Base-by-base conservation (phyloP, 768 basidiomycete genomes). In the Calocera viscosa region DNA sequence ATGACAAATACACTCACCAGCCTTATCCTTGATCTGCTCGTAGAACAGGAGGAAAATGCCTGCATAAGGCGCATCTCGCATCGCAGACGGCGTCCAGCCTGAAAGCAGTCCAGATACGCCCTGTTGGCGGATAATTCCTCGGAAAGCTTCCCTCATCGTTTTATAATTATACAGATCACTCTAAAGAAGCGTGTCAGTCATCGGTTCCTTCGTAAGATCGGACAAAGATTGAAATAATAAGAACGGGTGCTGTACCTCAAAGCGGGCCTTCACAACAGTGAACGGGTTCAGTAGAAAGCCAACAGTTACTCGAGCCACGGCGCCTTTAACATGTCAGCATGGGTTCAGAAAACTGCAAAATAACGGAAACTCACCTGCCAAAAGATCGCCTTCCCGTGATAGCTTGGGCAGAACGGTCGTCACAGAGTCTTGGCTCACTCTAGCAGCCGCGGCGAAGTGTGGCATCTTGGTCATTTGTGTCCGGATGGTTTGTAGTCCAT, bases 31-130 rank as follows among this genome's bases (percentile, higher is more conserved):
- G 69, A 91, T 83, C 49, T 84, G 84, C 76, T 97, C 94, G 73
- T 97, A 97, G 68, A 88, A 84, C 1, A 92, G 83, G 38, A 95
- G 80, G 71, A 94, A 97, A 5, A 96, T 76, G 1, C 94, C 94
- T 1, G 94, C 92, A 72, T 94, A 93, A 0, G 94, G 94, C 14
- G 93, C 94, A 75, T 97, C 94, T 60, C 94, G 84, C n/a, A 94
- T 80, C 1, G 93, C 89, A 0, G 92, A 91, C 0, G 93, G 90
- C 26, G 88, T 72, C 72, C 93, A 88, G 0, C 94, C 94, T 60
- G 90, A 87, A 72, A 94, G 84, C 32, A 94, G 79, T 69, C 91
- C 92, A 26, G 85, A 82, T 2, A 90, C 85, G 1, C 94, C 92
- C 72, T 81, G 40, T 49, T 41, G 81, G n/a, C 84, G 86, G 1